Base-by-base conservation (phyloP, 805 yeast genomes). In the Wickerhamiella vanderwaltii region DNA sequence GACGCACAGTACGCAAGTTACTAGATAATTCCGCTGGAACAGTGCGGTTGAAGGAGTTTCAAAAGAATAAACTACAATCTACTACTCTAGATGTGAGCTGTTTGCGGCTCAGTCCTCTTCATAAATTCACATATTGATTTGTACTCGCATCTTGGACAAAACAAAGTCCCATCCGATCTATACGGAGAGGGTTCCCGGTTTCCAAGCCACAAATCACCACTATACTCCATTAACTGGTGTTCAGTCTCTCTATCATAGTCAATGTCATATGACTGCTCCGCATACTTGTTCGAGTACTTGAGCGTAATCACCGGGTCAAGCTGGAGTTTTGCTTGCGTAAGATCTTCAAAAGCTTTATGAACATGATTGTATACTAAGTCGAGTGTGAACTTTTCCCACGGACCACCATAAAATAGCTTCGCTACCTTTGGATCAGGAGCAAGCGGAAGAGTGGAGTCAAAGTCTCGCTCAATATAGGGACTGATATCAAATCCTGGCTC, bases 161-260 rank as follows among this genome's bases (percentile, higher is more conserved):
- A 23, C 17, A 29, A 22, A 5, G 17, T 18, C 5, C 33, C 41
- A 26, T 38, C 35, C 2, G 17, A 16, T 2, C 29, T 11, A 11
- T 28, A 6, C 3, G 41, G 35, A 6, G 28, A 11, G 9, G 41
- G 41, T 20, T 38, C 41, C 15, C 41, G 35, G 2, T 29, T 24
- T 11, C 41, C 41, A 6, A 23, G 35, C 41, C 41, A 38, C 25
- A 38, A 13, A 9, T 30, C 35, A 11, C 30, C 28, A 9, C 35
- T 9, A 16, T 16, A 26, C 15, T 24, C 29, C 15, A 30, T 19
- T 19, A 38, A 20, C 24, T 38, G 35, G 18, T 12, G 4, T n/a
- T 23, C 24, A 12, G 30, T 15, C n/a, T 30, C 35, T 6, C 15
- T n/a, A 29, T 29, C 41, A 13, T 16, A 20, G 18, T 9, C 23